These are phyloP conservation scores for Euphorbia lathyris DNA, from an alignment of 345 rosid genomes.

Conservation along the genomic window DNA sequence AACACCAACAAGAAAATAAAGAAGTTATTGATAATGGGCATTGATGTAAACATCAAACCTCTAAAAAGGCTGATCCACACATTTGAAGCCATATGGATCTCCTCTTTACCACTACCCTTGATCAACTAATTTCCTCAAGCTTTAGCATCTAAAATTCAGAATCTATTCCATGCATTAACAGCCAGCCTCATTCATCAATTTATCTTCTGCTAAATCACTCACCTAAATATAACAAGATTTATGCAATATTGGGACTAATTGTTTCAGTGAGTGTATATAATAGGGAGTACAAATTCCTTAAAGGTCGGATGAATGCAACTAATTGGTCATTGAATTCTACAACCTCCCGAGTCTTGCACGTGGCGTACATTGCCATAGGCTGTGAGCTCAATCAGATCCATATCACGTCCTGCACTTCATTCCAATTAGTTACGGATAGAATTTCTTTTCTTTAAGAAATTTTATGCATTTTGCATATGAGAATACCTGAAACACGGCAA, in stretches of 20 bases:
- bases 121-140: not conserved
- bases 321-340: slow-evolving; percentile 69
- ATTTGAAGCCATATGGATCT: not conserved
- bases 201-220: too few relatives aligned
- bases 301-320: not conserved
- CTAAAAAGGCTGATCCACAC: not conserved
- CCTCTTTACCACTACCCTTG: not conserved
- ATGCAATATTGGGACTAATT: not conserved
- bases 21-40: slow-evolving; percentile 1
- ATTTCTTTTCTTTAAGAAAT: slow-evolving; percentile 1
- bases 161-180: too few relatives aligned
- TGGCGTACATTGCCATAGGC: slow-evolving; percentile 82
- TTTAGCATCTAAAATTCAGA: too few relatives aligned
- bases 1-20: slow-evolving; percentile 18
- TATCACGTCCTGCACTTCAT: slow-evolving; percentile 60
- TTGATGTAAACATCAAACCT: slow-evolving; percentile 1
- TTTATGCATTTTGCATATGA: not conserved
- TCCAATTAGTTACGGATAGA: slow-evolving; percentile 8
- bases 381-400: slow-evolving; percentile 87
- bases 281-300: not conserved
- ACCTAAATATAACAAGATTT: too few relatives aligned
- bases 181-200: too few relatives aligned
- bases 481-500: slow-evolving; percentile 83
- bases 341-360: slow-evolving; percentile 60
- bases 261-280: not conserved